These are phyloP conservation scores for Talaromyces sp. DNA, from an alignment of 2,329 filamentous ascomycete species.

Conservation along the genomic window DNA sequence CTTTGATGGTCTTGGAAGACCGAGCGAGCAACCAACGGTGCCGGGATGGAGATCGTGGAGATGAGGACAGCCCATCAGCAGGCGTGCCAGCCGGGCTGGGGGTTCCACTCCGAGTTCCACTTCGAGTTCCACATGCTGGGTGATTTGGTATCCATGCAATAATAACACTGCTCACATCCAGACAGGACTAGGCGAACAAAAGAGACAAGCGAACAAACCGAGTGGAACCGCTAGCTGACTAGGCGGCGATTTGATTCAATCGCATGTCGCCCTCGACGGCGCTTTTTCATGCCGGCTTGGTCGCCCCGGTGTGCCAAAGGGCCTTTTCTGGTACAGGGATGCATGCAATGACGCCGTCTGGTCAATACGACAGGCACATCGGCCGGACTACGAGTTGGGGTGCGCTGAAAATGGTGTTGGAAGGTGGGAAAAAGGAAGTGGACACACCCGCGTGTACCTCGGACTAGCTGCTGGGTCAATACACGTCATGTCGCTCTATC, in stretches of 20 bases:
- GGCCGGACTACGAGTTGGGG: not conserved
- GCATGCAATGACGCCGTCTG: not conserved
- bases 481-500: not conserved
- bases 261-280: not conserved
- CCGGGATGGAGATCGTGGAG: not conserved
- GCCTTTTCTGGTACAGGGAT: not conserved
- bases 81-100: not conserved
- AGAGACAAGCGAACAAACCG: not conserved
- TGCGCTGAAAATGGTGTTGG: not conserved
- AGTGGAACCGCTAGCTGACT: not conserved
- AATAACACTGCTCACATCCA: not conserved
- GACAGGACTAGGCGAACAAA: not conserved
- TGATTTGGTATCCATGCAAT: not conserved
- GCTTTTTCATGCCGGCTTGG: not conserved
- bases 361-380: not conserved
- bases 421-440: not conserved
- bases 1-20: not conserved
- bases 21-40: not conserved
- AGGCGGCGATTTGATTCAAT: not conserved
- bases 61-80: not conserved
- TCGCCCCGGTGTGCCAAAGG: not conserved
- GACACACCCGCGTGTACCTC: not conserved
- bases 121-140: not conserved
- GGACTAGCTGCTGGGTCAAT: not conserved
- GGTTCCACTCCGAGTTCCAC: not conserved